phyloP scores from a whole-genome alignment of 306 rosid genomes.

The Begonia fuchsioides region DNA sequence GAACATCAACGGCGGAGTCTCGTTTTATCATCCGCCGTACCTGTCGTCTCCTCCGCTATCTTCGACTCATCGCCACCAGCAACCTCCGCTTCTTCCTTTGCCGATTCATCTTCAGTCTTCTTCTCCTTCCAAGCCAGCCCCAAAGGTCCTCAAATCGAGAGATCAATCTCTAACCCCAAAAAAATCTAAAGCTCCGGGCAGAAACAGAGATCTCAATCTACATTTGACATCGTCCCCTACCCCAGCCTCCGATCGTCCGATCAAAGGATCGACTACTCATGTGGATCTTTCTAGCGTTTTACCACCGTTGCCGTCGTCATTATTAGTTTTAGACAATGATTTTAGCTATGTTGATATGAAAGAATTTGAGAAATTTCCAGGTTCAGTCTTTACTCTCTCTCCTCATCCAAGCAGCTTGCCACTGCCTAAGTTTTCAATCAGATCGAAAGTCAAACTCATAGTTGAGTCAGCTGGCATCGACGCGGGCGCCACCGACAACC shows the following conservation, averaged over 20 bases:
- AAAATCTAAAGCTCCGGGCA: conserved; percentile 42
- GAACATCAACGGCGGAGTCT: conserved; percentile 30
- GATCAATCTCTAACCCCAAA: conserved; percentile 41
- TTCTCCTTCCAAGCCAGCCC: conserved; percentile 8
- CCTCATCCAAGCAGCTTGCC: conserved; percentile 97
- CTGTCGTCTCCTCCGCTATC: conserved; percentile 9
- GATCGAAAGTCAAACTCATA: conserved; percentile 53
- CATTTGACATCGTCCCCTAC: conserved; percentile 13
- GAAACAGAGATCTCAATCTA: conserved; percentile 15
- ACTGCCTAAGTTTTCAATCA: conserved; percentile 55
- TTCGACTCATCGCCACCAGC: conserved; percentile 5
- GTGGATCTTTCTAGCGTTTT: conserved; percentile 27
- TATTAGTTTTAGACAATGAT: not conserved
- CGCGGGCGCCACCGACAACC: conserved; percentile 64
- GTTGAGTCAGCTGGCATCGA: conserved; percentile 34
- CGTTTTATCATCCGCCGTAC: conserved; percentile 21
- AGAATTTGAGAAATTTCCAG: conserved; percentile 29
- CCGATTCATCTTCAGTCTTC: conserved; percentile 30
- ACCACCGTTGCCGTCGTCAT: conserved; percentile 5
- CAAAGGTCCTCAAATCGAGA: conserved; percentile 19
- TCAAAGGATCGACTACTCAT: conserved; percentile 21
- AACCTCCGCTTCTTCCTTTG: conserved; percentile 76
- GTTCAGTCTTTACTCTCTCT: conserved; percentile 33
- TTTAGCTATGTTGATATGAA: conserved; percentile 6
- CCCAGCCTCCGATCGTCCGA: conserved; percentile 13